Conservation (phyloP, 1,284 basidiomycete genomes). For the Heterobasidion irregulare region DNA sequence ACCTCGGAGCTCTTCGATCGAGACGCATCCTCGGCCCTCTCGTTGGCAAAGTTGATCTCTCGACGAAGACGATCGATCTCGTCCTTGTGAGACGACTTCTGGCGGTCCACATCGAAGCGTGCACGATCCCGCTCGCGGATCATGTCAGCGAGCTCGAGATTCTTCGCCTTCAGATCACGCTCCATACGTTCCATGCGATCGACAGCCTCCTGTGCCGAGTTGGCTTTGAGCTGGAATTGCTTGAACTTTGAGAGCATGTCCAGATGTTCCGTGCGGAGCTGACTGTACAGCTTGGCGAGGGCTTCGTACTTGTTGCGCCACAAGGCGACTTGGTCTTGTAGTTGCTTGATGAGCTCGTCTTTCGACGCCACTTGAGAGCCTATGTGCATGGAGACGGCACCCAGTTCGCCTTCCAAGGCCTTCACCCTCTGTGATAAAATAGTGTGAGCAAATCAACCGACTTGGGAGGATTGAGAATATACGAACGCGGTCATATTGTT, state of each 20-base stretch:
- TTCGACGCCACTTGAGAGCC: conserved; percentile 87
- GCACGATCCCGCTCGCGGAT: conserved; percentile 95
- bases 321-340: conserved; percentile 93
- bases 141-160: conserved; percentile 98
- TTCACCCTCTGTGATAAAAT: conserved; percentile 71
- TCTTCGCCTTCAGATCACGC: conserved; percentile 96
- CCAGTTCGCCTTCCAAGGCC: conserved; percentile 89
- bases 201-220: conserved; percentile 97
- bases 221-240: conserved; percentile 95
- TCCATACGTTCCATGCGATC: conserved; percentile 99
- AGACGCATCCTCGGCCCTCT: conserved; percentile 91
- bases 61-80: conserved; percentile 90
- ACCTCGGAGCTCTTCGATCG: conserved; percentile 93
- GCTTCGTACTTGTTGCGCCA: conserved; percentile 99
- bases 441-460: conserved; percentile 3
- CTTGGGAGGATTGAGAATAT: background rate
- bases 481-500: conserved; percentile 92
- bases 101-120: conserved; percentile 92
- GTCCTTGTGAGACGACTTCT: conserved; percentile 93
- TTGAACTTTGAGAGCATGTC: conserved; percentile 98
- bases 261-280: conserved; percentile 93
- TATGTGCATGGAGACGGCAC: conserved; percentile 73
- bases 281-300: conserved; percentile 96
- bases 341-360: conserved; percentile 92
- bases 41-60: conserved; percentile 95